Percentiles rank a stretch among this genome's conserved stretches.
These are phyloP conservation scores for Escallonia herrerae DNA, from an alignment of 129 eudicot genomes.

Conservation along the genomic window DNA sequence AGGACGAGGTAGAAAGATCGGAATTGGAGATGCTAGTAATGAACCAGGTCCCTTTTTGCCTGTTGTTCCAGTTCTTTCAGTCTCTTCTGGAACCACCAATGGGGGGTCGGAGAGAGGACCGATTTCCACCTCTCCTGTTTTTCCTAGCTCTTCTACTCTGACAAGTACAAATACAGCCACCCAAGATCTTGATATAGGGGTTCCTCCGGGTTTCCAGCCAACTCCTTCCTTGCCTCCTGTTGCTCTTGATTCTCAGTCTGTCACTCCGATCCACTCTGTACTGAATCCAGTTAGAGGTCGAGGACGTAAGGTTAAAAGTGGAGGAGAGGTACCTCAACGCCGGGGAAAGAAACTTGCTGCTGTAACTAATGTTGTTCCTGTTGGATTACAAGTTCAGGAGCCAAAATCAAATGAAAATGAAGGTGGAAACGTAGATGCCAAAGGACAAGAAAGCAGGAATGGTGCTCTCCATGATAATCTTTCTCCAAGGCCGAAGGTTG, in stretches of 20 bases:
- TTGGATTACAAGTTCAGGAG: slow-evolving; percentile 33
- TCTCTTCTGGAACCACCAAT: slow-evolving; percentile 16
- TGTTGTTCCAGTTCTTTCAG: slow-evolving; percentile 20
- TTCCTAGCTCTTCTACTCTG: slow-evolving; percentile 22
- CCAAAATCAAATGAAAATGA: slow-evolving; percentile 34
- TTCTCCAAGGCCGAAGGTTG: background rate
- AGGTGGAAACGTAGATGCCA: slow-evolving; percentile 43
- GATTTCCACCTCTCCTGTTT: slow-evolving; percentile 9
- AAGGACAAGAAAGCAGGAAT: slow-evolving; percentile 41
- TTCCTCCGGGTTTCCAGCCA: slow-evolving; percentile 17
- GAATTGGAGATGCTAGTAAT: slow-evolving; percentile 32
- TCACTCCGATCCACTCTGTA: slow-evolving; percentile 25
- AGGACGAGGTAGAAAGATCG: slow-evolving; percentile 56
- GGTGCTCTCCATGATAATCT: slow-evolving; percentile 18
- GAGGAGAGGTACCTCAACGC: slow-evolving; percentile 47
- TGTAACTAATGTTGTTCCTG: slow-evolving; percentile 18
- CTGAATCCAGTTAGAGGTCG: slow-evolving; percentile 54
- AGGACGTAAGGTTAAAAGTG: slow-evolving; percentile 49
- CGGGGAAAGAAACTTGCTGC: slow-evolving; percentile 46
- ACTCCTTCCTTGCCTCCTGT: slow-evolving; percentile 20
- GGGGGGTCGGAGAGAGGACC: background rate
- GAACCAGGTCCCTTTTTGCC: slow-evolving; percentile 14
- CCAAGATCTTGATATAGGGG: too few species aligned
- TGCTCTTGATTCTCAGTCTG: slow-evolving; percentile 21
- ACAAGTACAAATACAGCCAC: background rate